Base-by-base conservation (phyloP, 169 alveolate genomes). In the Condylostoma magnum region DNA sequence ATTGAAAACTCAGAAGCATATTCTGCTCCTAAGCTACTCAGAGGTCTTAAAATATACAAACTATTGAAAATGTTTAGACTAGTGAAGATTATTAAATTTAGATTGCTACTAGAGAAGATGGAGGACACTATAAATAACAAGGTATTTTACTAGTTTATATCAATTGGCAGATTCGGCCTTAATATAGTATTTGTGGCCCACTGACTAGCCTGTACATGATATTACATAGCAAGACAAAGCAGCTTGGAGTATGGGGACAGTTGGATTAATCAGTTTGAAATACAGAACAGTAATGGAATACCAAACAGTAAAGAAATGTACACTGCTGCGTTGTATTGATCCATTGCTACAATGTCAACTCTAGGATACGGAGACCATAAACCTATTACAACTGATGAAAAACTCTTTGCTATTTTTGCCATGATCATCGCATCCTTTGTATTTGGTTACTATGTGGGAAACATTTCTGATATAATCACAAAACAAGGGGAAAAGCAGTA, bases 391-490 rank as follows among this genome's bases (percentile, higher is more conserved):
- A 15, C 48, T 41, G 48, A 8, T 41, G 48, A 41, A 41, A 41
- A 41, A 41, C 15, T 10, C 48, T 41, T 41, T 41, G 8, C 48
- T 15, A 41, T 41, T 41, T 41, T 41, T 8, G 48, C 15, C 20
- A 41, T 41, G 48, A 58, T 77, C 8, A 66, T 82, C 4, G 81
- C 91, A 37, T 85, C 93, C 50, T 90, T 90, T n/a, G 58, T 85
- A 25, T 89, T 85, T 57, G 92, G 92, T 20, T 89, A 86, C 54
- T 75, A 74, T 3, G 80, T 89, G 51, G 86, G 86, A 5, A 63
- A 82, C 37, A 89, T 89, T 46, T 89, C 87, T 6, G 77, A 83
- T 0, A 69, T 84, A 31, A 76, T 79, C 10, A 69, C 76, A 28
- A 33, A 78, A 15, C 81, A 79, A 36, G 83, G 72, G n/a, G n/a